Percentiles rank a stretch among this genome's conserved stretches.
Evolutionary conservation across 495 filamentous ascomycete species (phyloP).

Genomic region (Chaetomidium leptoderma): DNA sequence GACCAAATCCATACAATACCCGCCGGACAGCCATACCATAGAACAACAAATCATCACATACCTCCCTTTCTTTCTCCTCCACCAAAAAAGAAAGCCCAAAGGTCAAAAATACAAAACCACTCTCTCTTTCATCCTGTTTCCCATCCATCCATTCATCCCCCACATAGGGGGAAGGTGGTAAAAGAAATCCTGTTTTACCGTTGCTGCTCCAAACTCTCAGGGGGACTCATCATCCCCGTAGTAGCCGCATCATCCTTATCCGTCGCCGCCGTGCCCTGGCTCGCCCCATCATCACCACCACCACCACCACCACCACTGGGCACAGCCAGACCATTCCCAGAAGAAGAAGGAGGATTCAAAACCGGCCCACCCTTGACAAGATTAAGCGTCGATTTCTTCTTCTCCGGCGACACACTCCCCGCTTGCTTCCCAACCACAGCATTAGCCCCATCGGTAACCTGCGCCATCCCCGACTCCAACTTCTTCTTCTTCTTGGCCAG

Average conservation of each 20-base stretch:
- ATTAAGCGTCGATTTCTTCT: conserved; percentile 6
- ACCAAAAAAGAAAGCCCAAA: too few species aligned
- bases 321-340: neutral
- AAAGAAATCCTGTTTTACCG: neutral
- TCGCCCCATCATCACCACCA: neutral
- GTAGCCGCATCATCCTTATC: conserved; percentile 22
- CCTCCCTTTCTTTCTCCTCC: too few species aligned
- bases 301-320: conserved; percentile 5
- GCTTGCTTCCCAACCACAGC: neutral
- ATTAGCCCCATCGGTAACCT: conserved; percentile 32
- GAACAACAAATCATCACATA: too few species aligned
- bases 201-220: conserved; percentile 54
- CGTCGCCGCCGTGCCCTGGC: conserved; percentile 3
- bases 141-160: neutral
- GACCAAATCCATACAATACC: too few species aligned
- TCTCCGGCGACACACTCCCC: conserved; percentile 12
- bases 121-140: neutral
- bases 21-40: too few species aligned
- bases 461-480: conserved; percentile 43
- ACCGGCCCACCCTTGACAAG: neutral
- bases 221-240: conserved; percentile 63
- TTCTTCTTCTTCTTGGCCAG: conserved; percentile 74
- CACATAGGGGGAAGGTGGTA: neutral
- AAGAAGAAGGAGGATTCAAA: neutral
- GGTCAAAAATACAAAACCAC: too few species aligned